Base-by-base conservation (phyloP, 176 grass and related monocot species). In the Eleusine indica region DNA sequence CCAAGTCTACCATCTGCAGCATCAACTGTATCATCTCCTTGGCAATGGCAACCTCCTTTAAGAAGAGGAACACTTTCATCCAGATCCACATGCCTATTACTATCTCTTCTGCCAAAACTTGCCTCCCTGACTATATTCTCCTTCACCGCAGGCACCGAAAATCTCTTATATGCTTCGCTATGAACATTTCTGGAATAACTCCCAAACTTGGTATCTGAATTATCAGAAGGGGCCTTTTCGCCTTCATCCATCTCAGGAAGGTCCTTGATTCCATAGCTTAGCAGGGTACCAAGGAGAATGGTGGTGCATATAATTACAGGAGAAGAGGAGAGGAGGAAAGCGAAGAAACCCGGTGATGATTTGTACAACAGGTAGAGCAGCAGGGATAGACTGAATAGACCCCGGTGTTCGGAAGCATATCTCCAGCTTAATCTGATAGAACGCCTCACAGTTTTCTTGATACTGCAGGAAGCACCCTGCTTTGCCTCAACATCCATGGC, bases 291-390 rank as follows among this genome's bases (percentile, higher is more conserved):
- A 63, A 97, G 91, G 42, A 97, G 89, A 86, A 97, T 42, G 46
- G 85, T 46, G 35, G 94, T 87, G 38, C 91, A 97, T 78, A 94
- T 52, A 72, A 94, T 82, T 60, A 97, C 85, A 38, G 94, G 94
- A 41, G 87, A 88, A 15, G 66, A 35, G 35, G 89, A 88, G 0
- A 97, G 47, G 52, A 97, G 19, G 61, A 94, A 82, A 37, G 56
- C 70, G 32, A 94, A 97, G 62, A 94, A 70, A 25, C 82, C 82
- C 44, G 87, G 91, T 9, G 83, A 87, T 37, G 41, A 83, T 79
- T 28, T 87, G 83, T 92, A 83, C 37, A 97, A 69, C 57, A 97
- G 83, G 78, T 82, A 87, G 17, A 94, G 85, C 70, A 92, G 82
- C 21, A 87, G 53, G 28, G 9, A 15, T 4, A 92, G 71, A 80